phyloP scores from a whole-genome alignment of 176 grass and related monocot genomes.

The Oryza brachyantha region DNA sequence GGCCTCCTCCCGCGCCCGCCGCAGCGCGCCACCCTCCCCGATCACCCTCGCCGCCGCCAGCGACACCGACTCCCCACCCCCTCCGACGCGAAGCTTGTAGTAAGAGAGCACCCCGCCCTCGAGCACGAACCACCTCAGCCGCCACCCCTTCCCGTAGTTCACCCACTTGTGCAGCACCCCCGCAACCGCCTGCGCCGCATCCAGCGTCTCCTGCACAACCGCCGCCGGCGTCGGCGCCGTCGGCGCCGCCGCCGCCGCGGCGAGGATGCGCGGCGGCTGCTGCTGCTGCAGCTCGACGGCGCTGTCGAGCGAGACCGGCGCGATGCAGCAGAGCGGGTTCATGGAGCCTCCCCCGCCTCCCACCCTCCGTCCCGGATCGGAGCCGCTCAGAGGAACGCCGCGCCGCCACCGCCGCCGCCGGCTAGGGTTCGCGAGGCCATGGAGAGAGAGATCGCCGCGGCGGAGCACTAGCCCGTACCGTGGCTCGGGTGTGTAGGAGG shows the following conservation, averaged over 20 bases:
- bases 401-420: too few relatives aligned
- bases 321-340: slow-evolving; percentile 92
- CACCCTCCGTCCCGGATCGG: slow-evolving; percentile 13
- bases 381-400: neutral
- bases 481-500: neutral
- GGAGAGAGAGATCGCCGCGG: slow-evolving; percentile 24
- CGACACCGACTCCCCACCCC: slow-evolving; percentile 21
- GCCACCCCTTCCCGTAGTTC: slow-evolving; percentile 95
- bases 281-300: slow-evolving; percentile 28
- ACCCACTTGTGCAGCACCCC: slow-evolving; percentile 96
- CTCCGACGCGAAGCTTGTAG: slow-evolving; percentile 74
- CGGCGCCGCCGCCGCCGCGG: slow-evolving; percentile 1
- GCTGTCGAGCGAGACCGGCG: slow-evolving; percentile 69
- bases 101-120: slow-evolving; percentile 88
- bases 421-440: slow-evolving; percentile 37
- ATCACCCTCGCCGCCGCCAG: slow-evolving; percentile 53
- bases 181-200: slow-evolving; percentile 14
- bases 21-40: slow-evolving; percentile 46
- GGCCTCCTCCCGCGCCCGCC: slow-evolving; percentile 28
- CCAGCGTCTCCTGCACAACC: neutral
- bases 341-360: slow-evolving; percentile 17
- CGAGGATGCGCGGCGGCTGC: slow-evolving; percentile 27
- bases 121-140: slow-evolving; percentile 79
- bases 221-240: neutral
- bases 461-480: slow-evolving; percentile 7